These are phyloP conservation scores for Leccinum proximum DNA, from an alignment of 1,284 basidiomycete genomes.

Conservation along the genomic window DNA sequence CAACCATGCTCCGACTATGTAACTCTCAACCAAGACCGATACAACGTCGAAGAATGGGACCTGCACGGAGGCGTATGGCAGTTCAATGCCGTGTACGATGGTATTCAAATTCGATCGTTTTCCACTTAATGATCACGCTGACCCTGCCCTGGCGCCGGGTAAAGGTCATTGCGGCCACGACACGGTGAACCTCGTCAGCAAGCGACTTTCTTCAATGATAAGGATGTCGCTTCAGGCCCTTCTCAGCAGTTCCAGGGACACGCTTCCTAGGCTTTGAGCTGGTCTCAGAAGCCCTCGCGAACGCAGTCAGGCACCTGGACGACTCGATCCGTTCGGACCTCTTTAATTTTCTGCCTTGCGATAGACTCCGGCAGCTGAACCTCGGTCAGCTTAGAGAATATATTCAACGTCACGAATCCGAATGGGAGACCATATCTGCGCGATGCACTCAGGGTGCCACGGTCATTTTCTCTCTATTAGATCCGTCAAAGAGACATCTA, in stretches of 20 bases:
- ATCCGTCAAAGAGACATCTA: conserved; percentile 47
- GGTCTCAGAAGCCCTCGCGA: conserved; percentile 42
- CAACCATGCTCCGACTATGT: conserved; percentile 56
- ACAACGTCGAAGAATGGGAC: conserved; percentile 50
- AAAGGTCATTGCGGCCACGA: conserved; percentile 61
- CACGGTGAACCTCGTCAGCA: conserved; percentile 50
- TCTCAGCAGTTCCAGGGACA: conserved; percentile 30
- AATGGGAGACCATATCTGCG: conserved; percentile 32
- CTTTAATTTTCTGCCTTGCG: conserved; percentile 40
- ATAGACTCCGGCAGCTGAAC: conserved; percentile 27
- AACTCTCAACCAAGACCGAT: conserved; percentile 52
- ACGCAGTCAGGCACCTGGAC: conserved; percentile 40
- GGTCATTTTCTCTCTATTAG: conserved; percentile 51
- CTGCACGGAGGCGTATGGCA: conserved; percentile 52
- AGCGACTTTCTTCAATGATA: conserved; percentile 44
- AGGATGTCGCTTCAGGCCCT: conserved; percentile 38
- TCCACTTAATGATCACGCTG: conserved; percentile 7
- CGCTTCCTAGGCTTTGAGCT: conserved; percentile 33
- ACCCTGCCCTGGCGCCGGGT: conserved; percentile 8
- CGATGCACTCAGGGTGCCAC: conserved; percentile 63
- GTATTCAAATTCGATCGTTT: conserved; percentile 30
- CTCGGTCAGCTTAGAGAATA: conserved; percentile 24
- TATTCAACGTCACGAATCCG: conserved; percentile 22
- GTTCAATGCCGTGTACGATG: conserved; percentile 61
- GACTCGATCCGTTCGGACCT: conserved; percentile 43